Base-by-base conservation (phyloP, 2,329 filamentous ascomycete genomes). In the Monilinia aucupariae region DNA sequence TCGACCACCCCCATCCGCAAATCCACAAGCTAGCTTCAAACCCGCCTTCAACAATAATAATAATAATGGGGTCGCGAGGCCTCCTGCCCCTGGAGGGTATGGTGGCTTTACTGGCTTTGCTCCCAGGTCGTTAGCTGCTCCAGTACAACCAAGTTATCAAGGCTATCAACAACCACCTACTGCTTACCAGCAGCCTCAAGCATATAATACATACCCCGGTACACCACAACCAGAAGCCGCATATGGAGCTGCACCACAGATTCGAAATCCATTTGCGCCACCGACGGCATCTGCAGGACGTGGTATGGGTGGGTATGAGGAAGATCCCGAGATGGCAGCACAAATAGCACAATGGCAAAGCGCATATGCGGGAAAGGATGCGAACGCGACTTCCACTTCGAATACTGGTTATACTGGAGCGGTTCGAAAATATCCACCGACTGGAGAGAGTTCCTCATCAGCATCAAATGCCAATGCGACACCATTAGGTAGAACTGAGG, bases 321-420 rank as follows among this genome's bases (percentile, higher is more conserved):
- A 81, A 72, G 83, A 96, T 71, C 85, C 91, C 3, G 91, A 96
- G 69, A 88, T 91, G 79, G 91, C 94, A 64, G 91, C 91, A 37
- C 91, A 96, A 75, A 92, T 97, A 66, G 92, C 92, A 55, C 90
- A 96, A 76, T 97, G 93, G 91, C 92, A 96, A 76, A 93, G 89
- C 76, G 91, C 92, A 32, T 96, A 96, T 76, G 84, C 86, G 67
- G 82, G 81, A 56, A 87, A 83, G 69, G 86, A 89, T 56, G 78
- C 81, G 13, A 61, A 55, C n/a, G 30, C 59, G 7, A 43, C 39
- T 27, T 73, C 74, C 43, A 74, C 72, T 66, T 67, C 72, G 69
- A 64, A 67, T 64, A 48, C 60, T 49, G 71, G 71, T 5, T 72
- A 72, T 32, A 70, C 71, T 17, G 71, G 71, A 25, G 67, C 68